phyloP scores from a whole-genome alignment of 371 early-diverging fungal genomes.

The Saksenaea oblongispora region DNA sequence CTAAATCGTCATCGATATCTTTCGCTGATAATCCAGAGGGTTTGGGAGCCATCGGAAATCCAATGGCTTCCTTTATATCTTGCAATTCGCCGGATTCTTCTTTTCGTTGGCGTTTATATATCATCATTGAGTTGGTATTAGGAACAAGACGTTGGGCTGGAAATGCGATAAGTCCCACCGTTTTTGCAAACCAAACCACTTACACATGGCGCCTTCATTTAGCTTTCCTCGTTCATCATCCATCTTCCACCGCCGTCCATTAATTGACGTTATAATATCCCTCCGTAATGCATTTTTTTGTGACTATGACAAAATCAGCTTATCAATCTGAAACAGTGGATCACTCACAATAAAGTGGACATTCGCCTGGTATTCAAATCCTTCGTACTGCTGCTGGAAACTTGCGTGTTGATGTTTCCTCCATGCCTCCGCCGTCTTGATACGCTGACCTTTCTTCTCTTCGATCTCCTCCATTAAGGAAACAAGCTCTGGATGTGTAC shows the following conservation, averaged over 20 bases:
- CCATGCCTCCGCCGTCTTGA: slow-evolving; percentile 59
- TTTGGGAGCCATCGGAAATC: slow-evolving; percentile 50
- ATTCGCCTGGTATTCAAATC: slow-evolving; percentile 58
- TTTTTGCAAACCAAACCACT: background rate
- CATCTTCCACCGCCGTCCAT: slow-evolving; percentile 29
- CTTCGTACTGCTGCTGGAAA: slow-evolving; percentile 50
- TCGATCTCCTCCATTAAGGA: slow-evolving; percentile 61
- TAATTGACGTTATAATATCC: slow-evolving; percentile 22
- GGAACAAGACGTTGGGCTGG: slow-evolving; percentile 15
- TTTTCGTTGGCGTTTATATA: slow-evolving; percentile 36
- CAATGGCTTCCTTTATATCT: slow-evolving; percentile 40
- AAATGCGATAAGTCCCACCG: background rate
- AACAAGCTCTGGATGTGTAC: slow-evolving; percentile 61
- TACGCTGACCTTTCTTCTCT: slow-evolving; percentile 52
- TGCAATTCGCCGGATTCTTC: slow-evolving; percentile 50
- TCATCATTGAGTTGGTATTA: slow-evolving; percentile 34
- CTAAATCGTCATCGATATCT: slow-evolving; percentile 52
- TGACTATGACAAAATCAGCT: slow-evolving; percentile 22
- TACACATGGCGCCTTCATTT: slow-evolving; percentile 17
- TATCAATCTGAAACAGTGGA: background rate
- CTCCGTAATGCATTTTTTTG: slow-evolving; percentile 37
- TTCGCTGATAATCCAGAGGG: slow-evolving; percentile 32
- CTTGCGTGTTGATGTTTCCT: slow-evolving; percentile 50
- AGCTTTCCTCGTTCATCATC: slow-evolving; percentile 31
- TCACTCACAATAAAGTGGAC: slow-evolving; percentile 49